A percentile compares a stretch with the other conserved stretches of the same genome.
Conservation (phyloP, 192 early-diverging fungal genomes). For the Coemansia sp. region DNA sequence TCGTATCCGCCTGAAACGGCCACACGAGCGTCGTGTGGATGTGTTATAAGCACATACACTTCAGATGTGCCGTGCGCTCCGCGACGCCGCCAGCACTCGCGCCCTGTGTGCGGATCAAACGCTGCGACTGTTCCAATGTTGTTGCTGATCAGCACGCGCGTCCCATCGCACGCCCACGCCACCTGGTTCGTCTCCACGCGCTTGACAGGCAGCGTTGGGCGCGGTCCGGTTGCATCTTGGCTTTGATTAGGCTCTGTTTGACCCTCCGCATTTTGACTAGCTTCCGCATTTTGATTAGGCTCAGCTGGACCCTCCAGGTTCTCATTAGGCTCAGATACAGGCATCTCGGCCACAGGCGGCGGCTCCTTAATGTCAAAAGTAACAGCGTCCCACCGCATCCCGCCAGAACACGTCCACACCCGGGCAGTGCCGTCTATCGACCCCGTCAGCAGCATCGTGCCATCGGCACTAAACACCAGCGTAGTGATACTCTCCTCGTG, state of each 20-base stretch:
- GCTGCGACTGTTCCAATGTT: constrained; percentile 67
- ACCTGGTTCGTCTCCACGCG: constrained; percentile 59
- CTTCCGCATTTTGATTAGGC: background rate
- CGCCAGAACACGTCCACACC: constrained; percentile 62
- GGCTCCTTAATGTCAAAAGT: constrained; percentile 47
- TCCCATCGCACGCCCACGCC: constrained; percentile 72
- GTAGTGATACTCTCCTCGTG: constrained; percentile 75
- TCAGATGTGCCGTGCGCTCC: constrained; percentile 51
- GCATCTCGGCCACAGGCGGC: background rate
- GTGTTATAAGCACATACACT: constrained; percentile 72
- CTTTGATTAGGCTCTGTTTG: background rate
- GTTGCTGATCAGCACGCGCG: constrained; percentile 63
- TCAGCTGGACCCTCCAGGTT: background rate
- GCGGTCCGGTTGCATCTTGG: constrained; percentile 10
- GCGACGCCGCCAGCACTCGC: constrained; percentile 43
- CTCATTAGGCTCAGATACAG: background rate
- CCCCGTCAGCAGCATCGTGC: constrained; percentile 68
- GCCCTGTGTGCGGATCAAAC: constrained; percentile 66
- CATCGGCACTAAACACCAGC: constrained; percentile 70
- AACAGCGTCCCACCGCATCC: constrained; percentile 60
- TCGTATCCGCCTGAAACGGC: constrained; percentile 82
- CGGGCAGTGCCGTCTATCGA: constrained; percentile 77
- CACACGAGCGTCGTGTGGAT: constrained; percentile 70
- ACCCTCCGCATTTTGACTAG: background rate
- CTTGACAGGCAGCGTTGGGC: constrained; percentile 13